Percentiles rank a stretch among this genome's conserved stretches.
Evolutionary conservation across 176 grass and related monocot species (phyloP).

Genomic region (Alloteropsis semialata): DNA sequence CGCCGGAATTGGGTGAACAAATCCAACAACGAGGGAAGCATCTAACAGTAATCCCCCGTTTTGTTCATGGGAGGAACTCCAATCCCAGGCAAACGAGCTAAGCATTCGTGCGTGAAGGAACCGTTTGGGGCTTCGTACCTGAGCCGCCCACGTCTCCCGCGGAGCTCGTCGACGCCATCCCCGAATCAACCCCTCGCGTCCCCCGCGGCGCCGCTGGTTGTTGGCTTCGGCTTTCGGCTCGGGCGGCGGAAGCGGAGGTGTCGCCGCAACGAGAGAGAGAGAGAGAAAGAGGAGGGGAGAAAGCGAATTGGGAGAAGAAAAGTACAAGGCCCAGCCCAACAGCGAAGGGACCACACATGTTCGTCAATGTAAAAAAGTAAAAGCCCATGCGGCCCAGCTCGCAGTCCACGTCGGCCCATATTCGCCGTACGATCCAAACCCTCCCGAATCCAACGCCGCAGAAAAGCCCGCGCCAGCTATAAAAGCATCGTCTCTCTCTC

Average conservation of each 20-base stretch:
- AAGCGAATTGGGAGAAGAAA: neutral
- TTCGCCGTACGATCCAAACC: neutral
- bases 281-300: neutral
- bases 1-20: neutral
- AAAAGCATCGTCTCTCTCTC: neutral
- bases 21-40: neutral
- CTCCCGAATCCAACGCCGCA: neutral
- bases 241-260: slow-evolving; percentile 13
- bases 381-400: slow-evolving; percentile 16
- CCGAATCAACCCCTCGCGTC: neutral
- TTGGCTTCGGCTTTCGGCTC: slow-evolving; percentile 10
- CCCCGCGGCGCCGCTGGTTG: neutral
- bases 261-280: neutral
- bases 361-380: neutral
- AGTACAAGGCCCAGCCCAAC: slow-evolving; percentile 15
- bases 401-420: too few species aligned
- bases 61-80: neutral
- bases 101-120: neutral
- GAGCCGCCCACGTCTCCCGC: neutral
- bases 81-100: slow-evolving; percentile 6
- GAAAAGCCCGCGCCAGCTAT: neutral
- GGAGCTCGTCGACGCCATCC: slow-evolving; percentile 35
- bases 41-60: neutral
- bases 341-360: neutral
- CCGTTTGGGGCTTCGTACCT: slow-evolving; percentile 22